Evolutionary conservation across 495 filamentous ascomycete genomes (phyloP).

Genomic region (Sordaria brevicollis): DNA sequence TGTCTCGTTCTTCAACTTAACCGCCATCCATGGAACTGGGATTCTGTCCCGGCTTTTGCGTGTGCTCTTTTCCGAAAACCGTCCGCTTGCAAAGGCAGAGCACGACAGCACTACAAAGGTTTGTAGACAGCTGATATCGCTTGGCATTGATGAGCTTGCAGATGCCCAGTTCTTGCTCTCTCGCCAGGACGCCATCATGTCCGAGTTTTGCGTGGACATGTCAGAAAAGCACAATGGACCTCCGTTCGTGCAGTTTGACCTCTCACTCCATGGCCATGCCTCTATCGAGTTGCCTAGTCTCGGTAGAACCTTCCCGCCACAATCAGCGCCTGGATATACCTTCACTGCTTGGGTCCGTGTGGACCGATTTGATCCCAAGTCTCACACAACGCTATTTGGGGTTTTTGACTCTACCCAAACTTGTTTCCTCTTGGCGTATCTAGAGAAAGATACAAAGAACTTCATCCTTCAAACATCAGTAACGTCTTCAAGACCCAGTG

Average conservation of each 20-base stretch:
- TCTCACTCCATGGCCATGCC: slow-evolving; percentile 75
- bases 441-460: slow-evolving; percentile 89
- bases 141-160: slow-evolving; percentile 65
- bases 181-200: slow-evolving; percentile 47
- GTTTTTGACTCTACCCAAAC: slow-evolving; percentile 87
- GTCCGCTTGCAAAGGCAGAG: slow-evolving; percentile 39
- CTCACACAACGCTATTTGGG: slow-evolving; percentile 92
- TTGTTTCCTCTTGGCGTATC: slow-evolving; percentile 87
- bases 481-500: slow-evolving; percentile 72
- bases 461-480: slow-evolving; percentile 96
- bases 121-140: slow-evolving; percentile 45
- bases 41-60: slow-evolving; percentile 62
- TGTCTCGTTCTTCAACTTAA: slow-evolving; percentile 63
- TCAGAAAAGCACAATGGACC: slow-evolving; percentile 64
- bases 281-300: slow-evolving; percentile 81
- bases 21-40: slow-evolving; percentile 66
- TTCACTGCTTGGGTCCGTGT: slow-evolving; percentile 81
- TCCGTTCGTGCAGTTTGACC: slow-evolving; percentile 85
- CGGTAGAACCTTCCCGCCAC: slow-evolving; percentile 67
- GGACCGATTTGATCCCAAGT: slow-evolving; percentile 70
- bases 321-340: slow-evolving; percentile 70
- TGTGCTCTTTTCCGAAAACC: slow-evolving; percentile 46
- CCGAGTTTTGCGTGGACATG: slow-evolving; percentile 63
- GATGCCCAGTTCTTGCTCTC: slow-evolving; percentile 71
- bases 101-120: slow-evolving; percentile 49